Percentiles rank a stretch among this genome's conserved stretches.
Conservation (phyloP, 2,329 filamentous ascomycete genomes). For the Tympanopsis confertula region DNA sequence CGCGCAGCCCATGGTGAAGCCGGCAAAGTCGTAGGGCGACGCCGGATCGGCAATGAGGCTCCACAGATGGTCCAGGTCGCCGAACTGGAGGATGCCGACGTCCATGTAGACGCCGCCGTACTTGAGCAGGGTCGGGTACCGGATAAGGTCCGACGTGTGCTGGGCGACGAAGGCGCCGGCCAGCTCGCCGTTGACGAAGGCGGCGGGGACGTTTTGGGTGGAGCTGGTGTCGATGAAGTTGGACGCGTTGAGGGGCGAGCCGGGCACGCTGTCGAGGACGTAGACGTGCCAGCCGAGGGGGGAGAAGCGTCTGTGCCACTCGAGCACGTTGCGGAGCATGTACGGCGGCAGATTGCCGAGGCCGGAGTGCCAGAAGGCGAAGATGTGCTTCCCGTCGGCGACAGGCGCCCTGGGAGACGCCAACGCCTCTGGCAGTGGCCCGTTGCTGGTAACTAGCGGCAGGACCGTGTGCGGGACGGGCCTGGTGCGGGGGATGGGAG, state of each 20-base stretch:
- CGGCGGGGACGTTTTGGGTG: slow-evolving; percentile 28
- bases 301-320: slow-evolving; percentile 39
- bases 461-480: too few species aligned
- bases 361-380: slow-evolving; percentile 46
- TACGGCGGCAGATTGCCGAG: slow-evolving; percentile 35
- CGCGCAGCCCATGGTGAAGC: slow-evolving; percentile 27
- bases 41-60: slow-evolving; percentile 27
- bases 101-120: slow-evolving; percentile 48
- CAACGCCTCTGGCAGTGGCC: too few species aligned
- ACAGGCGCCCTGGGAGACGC: too few species aligned
- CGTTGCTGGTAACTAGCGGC: too few species aligned
- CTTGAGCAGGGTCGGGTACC: slow-evolving; percentile 40
- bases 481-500: too few species aligned
- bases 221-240: slow-evolving; percentile 34
- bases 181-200: slow-evolving; percentile 36
- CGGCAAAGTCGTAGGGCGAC: slow-evolving; percentile 33
- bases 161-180: slow-evolving; percentile 35
- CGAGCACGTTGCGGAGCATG: slow-evolving; percentile 36
- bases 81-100: slow-evolving; percentile 43
- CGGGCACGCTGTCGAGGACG: slow-evolving; percentile 30
- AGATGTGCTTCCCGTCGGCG: slow-evolving; percentile 36
- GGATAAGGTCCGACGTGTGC: slow-evolving; percentile 45
- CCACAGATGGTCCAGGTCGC: slow-evolving; percentile 43
- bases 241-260: slow-evolving; percentile 32
- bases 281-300: slow-evolving; percentile 39